These are phyloP conservation scores for Raddia distichophylla DNA, from an alignment of 176 grass and related monocot species.

Conservation along the genomic window DNA sequence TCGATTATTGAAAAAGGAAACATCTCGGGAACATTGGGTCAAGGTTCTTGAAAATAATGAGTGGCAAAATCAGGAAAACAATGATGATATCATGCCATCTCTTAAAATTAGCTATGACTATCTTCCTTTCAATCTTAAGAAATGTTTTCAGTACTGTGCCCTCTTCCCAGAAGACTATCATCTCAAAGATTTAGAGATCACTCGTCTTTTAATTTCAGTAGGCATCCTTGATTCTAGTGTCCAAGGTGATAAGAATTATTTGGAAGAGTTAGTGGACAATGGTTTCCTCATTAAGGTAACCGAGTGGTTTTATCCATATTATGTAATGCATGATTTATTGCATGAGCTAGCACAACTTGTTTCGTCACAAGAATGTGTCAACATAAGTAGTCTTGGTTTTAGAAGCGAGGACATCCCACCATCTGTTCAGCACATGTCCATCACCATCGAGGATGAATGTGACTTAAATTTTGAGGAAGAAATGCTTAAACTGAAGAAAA, in stretches of 20 bases:
- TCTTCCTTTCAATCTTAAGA: constrained; percentile 32
- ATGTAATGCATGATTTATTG: too few relatives aligned
- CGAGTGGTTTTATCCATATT: too few relatives aligned
- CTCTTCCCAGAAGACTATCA: constrained; percentile 34
- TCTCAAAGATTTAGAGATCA: not conserved
- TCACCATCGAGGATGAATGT: too few relatives aligned
- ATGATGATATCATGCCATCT: not conserved
- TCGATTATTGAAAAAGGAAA: not conserved
- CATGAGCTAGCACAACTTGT: too few relatives aligned
- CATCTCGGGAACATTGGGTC: not conserved
- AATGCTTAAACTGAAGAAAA: too few relatives aligned
- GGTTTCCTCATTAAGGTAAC: too few relatives aligned
- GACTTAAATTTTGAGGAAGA: too few relatives aligned
- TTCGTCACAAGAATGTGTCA: too few relatives aligned
- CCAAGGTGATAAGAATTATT: not conserved
- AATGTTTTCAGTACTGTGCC: constrained; percentile 13
- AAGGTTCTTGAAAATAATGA: constrained; percentile 2
- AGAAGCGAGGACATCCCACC: too few relatives aligned
- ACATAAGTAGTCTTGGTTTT: too few relatives aligned
- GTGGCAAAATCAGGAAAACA: not conserved
- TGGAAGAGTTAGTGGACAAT: not conserved
- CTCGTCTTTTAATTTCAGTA: not conserved
- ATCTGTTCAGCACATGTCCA: too few relatives aligned
- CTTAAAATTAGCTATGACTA: constrained; percentile 40
- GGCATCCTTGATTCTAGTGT: constrained; percentile 4